Evolutionary conservation across 768 basidiomycete species (phyloP).

Genomic region (Suillus placidus): DNA sequence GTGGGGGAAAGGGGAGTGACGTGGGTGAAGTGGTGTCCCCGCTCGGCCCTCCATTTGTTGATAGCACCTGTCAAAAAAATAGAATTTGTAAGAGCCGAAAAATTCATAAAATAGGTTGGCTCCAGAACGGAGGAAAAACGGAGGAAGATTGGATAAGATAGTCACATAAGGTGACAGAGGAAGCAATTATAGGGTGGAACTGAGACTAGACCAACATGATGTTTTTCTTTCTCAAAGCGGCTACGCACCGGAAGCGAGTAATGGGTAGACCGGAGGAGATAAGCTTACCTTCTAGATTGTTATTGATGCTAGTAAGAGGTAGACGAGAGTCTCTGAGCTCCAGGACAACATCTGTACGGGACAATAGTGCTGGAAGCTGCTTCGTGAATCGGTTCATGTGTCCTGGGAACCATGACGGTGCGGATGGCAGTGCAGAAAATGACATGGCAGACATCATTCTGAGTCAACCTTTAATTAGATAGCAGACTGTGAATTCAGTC

Average conservation of each 20-base stretch:
- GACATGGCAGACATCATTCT: conserved; percentile 39
- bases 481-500: neutral
- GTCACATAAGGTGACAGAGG: neutral
- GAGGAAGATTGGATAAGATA: conserved; percentile 13
- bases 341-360: conserved; percentile 87
- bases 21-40: conserved; percentile 56
- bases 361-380: conserved; percentile 73
- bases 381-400: conserved; percentile 91
- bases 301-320: conserved; percentile 93
- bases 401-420: conserved; percentile 94
- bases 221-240: neutral
- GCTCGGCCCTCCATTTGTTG: conserved; percentile 68
- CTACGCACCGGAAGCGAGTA: conserved; percentile 25
- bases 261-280: conserved; percentile 25
- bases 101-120: conserved; percentile 12
- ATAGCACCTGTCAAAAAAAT: conserved; percentile 51
- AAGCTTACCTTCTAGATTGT: conserved; percentile 76
- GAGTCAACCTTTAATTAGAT: neutral
- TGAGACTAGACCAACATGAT: neutral
- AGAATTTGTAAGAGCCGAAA: conserved; percentile 21
- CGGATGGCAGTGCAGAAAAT: conserved; percentile 58
- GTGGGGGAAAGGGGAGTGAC: conserved; percentile 42
- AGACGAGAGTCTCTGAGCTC: conserved; percentile 93
- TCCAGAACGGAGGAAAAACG: conserved; percentile 15
- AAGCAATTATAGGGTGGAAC: neutral